phyloP scores from a whole-genome alignment of 495 filamentous ascomycete genomes.

The Umbilicaria muhlenbergii region DNA sequence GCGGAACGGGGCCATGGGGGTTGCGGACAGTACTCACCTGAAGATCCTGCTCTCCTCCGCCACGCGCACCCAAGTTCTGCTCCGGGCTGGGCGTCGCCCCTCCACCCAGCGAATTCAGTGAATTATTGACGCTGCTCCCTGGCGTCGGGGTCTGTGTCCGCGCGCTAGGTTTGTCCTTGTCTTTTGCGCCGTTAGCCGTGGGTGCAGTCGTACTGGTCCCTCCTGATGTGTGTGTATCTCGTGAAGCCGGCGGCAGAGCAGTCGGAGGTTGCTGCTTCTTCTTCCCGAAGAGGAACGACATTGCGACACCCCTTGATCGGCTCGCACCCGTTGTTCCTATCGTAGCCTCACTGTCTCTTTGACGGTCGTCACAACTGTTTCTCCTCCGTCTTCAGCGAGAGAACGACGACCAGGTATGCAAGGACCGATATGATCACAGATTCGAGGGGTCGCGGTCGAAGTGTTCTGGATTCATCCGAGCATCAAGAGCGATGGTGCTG shows the following conservation, averaged over 20 bases:
- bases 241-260: slow-evolving; percentile 34
- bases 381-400: no score
- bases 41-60: slow-evolving; percentile 31
- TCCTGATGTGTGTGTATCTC: slow-evolving; percentile 36
- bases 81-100: slow-evolving; percentile 34
- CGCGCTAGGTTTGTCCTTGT: slow-evolving; percentile 19
- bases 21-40: slow-evolving; percentile 23
- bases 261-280: slow-evolving; percentile 36
- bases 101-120: slow-evolving; percentile 38
- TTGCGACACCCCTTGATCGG: slow-evolving; percentile 16
- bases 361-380: no score
- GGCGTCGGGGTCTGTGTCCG: slow-evolving; percentile 40
- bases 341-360: no score
- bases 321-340: no score
- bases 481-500: no score
- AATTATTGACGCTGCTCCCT: slow-evolving; percentile 48
- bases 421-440: no score
- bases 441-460: no score
- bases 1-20: no score
- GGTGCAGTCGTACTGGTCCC: slow-evolving; percentile 19
- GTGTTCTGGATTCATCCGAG: no score
- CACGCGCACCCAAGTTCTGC: slow-evolving; percentile 29
- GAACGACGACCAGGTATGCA: no score
- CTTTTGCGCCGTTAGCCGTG: slow-evolving; percentile 24
- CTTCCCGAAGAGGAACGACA: slow-evolving; percentile 50